Evolutionary conservation across 2,329 filamentous ascomycete species (phyloP).

Genomic region (Fusarium marasasianum): DNA sequence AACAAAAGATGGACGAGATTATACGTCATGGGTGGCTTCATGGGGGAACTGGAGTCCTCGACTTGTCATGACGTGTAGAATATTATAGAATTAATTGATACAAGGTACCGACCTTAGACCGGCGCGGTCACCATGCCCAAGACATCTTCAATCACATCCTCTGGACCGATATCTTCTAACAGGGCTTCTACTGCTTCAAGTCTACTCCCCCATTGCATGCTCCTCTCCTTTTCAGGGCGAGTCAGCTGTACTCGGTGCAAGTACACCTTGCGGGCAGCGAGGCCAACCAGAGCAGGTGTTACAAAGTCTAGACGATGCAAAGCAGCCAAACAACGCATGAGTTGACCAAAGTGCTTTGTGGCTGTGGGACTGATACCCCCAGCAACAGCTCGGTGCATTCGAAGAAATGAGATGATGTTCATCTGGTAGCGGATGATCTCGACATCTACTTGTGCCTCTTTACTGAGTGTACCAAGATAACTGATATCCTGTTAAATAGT

Average conservation of each 20-base stretch:
- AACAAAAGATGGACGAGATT: slow-evolving; percentile 28
- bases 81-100: slow-evolving; percentile 45
- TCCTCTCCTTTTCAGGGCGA: slow-evolving; percentile 77
- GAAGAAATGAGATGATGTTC: slow-evolving; percentile 87
- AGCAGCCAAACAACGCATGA: slow-evolving; percentile 79
- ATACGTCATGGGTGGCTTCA: slow-evolving; percentile 26
- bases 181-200: slow-evolving; percentile 72
- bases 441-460: slow-evolving; percentile 71
- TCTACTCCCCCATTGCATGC: slow-evolving; percentile 92
- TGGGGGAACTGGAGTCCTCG: slow-evolving; percentile 31
- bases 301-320: slow-evolving; percentile 84
- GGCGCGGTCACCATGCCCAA: slow-evolving; percentile 66
- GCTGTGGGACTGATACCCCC: slow-evolving; percentile 81
- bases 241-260: slow-evolving; percentile 82
- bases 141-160: slow-evolving; percentile 73
- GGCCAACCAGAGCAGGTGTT: slow-evolving; percentile 81
- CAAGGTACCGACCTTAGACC: slow-evolving; percentile 40
- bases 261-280: slow-evolving; percentile 89
- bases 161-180: slow-evolving; percentile 69
- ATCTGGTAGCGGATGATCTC: slow-evolving; percentile 86
- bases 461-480: slow-evolving; percentile 66
- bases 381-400: slow-evolving; percentile 85
- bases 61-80: slow-evolving; percentile 37
- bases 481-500: slow-evolving; percentile 61
- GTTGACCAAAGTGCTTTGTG: slow-evolving; percentile 77